A percentile compares a stretch with the other conserved stretches of the same genome.
phyloP scores from a whole-genome alignment of 2,329 filamentous ascomycete species.

The Sphaerulina musiva region DNA sequence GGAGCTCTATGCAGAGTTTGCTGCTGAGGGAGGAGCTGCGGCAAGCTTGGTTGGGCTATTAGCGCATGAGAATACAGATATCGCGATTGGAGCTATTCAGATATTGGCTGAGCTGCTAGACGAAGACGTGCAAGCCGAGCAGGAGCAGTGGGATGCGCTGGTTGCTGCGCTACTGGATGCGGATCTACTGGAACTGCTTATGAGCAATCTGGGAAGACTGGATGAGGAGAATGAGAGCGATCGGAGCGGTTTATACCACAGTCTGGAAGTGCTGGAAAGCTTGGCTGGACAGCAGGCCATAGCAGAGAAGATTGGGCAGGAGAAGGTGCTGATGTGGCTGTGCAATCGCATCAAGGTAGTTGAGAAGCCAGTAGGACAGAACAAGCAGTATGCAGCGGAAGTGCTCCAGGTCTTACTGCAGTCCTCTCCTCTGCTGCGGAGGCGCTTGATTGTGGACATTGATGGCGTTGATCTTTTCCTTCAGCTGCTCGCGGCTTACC shows the following conservation, averaged over 20 bases:
- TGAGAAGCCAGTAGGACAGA: constrained; percentile 69
- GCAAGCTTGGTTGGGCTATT: constrained; percentile 71
- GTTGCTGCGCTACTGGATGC: constrained; percentile 57
- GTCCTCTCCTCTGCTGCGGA: constrained; percentile 60
- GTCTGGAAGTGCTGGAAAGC: constrained; percentile 75
- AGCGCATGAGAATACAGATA: constrained; percentile 93
- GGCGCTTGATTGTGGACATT: constrained; percentile 47
- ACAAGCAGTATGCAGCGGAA: constrained; percentile 92
- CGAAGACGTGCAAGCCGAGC: constrained; percentile 77
- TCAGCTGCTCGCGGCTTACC: constrained; percentile 76
- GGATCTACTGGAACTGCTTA: constrained; percentile 66
- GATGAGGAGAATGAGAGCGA: constrained; percentile 69
- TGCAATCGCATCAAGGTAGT: constrained; percentile 63
- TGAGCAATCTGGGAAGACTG: constrained; percentile 71
- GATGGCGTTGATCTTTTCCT: constrained; percentile 75
- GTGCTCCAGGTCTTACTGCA: constrained; percentile 84
- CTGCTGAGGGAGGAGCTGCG: constrained; percentile 60
- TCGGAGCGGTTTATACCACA: constrained; percentile 78
- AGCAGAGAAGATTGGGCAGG: constrained; percentile 64
- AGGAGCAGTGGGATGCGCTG: constrained; percentile 72
- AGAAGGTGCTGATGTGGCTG: constrained; percentile 71
- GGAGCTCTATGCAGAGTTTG: constrained; percentile 73
- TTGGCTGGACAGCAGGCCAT: constrained; percentile 64
- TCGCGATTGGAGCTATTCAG: constrained; percentile 85
- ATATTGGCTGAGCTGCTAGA: constrained; percentile 87